phyloP scores from a whole-genome alignment of 805 yeast genomes.

The Nakazawaea wyomingensis region DNA sequence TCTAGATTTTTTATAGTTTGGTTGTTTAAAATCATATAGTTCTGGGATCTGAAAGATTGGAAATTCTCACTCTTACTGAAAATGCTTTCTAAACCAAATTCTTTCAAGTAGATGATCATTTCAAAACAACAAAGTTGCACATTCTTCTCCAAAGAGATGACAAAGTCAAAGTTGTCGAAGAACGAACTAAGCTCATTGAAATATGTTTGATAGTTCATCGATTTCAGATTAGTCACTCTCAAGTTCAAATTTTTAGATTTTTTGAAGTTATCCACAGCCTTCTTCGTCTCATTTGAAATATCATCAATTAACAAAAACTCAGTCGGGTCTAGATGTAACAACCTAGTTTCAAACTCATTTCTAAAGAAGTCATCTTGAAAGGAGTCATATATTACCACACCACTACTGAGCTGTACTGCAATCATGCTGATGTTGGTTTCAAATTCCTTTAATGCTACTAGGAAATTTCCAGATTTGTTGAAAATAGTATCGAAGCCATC shows the following conservation, averaged over 20 bases:
- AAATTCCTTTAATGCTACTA: conserved; percentile 38
- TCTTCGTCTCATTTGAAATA: conserved; percentile 28
- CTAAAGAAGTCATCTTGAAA: conserved; percentile 57
- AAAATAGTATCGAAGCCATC: conserved; percentile 24
- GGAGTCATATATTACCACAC: conserved; percentile 67
- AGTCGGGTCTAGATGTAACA: conserved; percentile 69
- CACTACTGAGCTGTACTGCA: conserved; percentile 67
- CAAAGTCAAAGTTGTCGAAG: conserved; percentile 18
- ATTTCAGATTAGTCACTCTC: conserved; percentile 10
- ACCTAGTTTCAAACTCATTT: conserved; percentile 67
- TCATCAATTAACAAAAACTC: conserved; percentile 51
- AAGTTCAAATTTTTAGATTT: conserved; percentile 13
- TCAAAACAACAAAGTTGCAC: conserved; percentile 36
- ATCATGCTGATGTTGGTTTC: conserved; percentile 38
- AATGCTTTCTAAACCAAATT: conserved; percentile 56
- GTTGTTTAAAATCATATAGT: conserved; percentile 55
- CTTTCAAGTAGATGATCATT: conserved; percentile 50
- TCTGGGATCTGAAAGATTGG: conserved; percentile 41
- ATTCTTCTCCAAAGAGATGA: conserved; percentile 22
- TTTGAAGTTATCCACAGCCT: conserved; percentile 10
- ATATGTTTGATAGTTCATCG: not conserved
- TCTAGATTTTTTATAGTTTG: conserved; percentile 70
- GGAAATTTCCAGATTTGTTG: conserved; percentile 35
- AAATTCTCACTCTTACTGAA: conserved; percentile 50
- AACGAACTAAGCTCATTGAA: not conserved